phyloP scores from a whole-genome alignment of 495 filamentous ascomycete species.

The Lepidopterella palustris region DNA sequence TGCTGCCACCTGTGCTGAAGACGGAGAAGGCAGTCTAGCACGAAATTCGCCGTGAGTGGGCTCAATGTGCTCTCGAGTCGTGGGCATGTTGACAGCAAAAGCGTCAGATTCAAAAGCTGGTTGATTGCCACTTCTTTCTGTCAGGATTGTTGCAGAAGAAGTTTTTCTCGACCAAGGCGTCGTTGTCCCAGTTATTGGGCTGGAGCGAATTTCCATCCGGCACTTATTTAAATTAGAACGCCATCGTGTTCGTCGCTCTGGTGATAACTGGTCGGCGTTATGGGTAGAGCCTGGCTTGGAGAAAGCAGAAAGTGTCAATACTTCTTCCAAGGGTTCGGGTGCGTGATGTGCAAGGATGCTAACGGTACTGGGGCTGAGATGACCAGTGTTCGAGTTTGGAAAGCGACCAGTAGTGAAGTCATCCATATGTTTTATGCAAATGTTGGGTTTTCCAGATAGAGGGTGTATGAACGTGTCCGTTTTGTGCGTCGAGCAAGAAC shows the following conservation, averaged over 20 bases:
- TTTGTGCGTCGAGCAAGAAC: background rate
- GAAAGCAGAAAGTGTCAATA: conserved; percentile 5
- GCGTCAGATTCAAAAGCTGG: conserved; percentile 24
- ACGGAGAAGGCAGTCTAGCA: conserved; percentile 10
- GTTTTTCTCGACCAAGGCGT: conserved; percentile 16
- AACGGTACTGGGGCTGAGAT: conserved; percentile 11
- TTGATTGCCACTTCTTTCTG: conserved; percentile 14
- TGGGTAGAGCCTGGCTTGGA: conserved; percentile 1
- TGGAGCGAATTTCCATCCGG: conserved; percentile 8
- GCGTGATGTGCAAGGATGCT: conserved; percentile 9
- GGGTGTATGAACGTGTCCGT: background rate
- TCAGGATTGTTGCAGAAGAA: conserved; percentile 14
- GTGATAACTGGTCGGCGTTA: background rate
- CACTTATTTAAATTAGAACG: conserved; percentile 12
- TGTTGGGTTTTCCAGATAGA: background rate
- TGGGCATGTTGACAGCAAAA: conserved; percentile 23
- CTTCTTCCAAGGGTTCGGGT: conserved; percentile 14
- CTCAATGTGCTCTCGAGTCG: conserved; percentile 20
- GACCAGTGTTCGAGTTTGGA: conserved; percentile 10
- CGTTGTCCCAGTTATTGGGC: background rate
- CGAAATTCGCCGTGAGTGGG: background rate
- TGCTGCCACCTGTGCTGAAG: conserved; percentile 16
- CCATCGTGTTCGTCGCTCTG: background rate
- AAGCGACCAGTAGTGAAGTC: conserved; percentile 2
- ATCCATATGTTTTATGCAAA: background rate